Evolutionary conservation across 2,329 filamentous ascomycete genomes (phyloP), one percentile per base, ranked within the genome.

Genomic region (Penicillium sp.): DNA sequence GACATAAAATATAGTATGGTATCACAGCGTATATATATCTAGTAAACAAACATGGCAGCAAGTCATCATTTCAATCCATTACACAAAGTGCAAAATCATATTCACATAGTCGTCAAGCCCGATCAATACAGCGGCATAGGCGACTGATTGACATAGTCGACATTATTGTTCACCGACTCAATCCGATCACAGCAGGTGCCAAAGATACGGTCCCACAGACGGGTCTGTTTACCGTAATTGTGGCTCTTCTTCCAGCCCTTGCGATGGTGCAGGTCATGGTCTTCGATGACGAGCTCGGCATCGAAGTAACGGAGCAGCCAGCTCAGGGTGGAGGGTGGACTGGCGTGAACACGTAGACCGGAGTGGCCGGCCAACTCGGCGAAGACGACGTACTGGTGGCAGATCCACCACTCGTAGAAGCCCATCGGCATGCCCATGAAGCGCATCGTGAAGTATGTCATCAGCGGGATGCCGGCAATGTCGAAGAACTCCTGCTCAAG

Each of bases 351-450:
- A 25, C 54, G 45, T 9, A 57, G 33, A 20, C 54, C 54, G 21
- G 49, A 53, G 34, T 57, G 54, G 0, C 54, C 54, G n/a, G 51
- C 51, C 25, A 57, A 20, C 33, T 57, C 54, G 18, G 54, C 48
- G 20, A 50, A 57, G 1, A 54, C 45, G 17, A 57, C 53, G 20
- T 57, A 57, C 43, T 52, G 44, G 21, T 56, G 53, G 26, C 53
- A 54, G 20, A 57, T 36, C 54, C 54, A 57, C 53, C 54, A 57
- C 26, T 56, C 54, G 27, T 57, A 57, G 39, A 57, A 57, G 3
- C 52, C 52, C 48, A 57, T 57, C 1, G 54, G 54, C 43, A 57
- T 44, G 0, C 54, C 54, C 43, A 57, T 42, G 7, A 46, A 13
- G 30, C 43, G 43, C 48, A 57, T 50, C 0, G 47, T 39, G 44